Conservation (phyloP, 129 eudicot species). For the Dittrichia graveolens region DNA sequence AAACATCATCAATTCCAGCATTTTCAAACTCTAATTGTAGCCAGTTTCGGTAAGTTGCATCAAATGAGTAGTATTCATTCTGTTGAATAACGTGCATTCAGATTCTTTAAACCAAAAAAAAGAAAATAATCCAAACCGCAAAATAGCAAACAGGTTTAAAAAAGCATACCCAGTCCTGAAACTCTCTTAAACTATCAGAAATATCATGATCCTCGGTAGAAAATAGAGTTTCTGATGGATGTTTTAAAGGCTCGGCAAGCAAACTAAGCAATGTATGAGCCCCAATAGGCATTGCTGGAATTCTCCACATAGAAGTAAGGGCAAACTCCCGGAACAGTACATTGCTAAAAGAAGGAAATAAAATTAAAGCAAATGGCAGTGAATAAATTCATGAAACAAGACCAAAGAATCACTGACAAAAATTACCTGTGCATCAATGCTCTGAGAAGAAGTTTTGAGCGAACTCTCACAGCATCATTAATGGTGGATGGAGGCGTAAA, state of each 20-base stretch:
- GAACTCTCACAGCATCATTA: constrained; percentile 57
- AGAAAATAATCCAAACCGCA: constrained; percentile 5
- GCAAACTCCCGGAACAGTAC: constrained; percentile 91
- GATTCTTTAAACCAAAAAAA: neutral
- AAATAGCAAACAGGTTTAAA: constrained; percentile 9
- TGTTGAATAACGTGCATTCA: constrained; percentile 29
- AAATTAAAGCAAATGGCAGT: neutral
- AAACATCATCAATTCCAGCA: constrained; percentile 59
- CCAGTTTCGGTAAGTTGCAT: constrained; percentile 96
- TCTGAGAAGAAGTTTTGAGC: constrained; percentile 66
- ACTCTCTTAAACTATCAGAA: constrained; percentile 87
- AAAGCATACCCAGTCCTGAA: constrained; percentile 88
- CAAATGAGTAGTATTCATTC: constrained; percentile 97
- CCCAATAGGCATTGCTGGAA: constrained; percentile 84
- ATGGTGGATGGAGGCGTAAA: constrained; percentile 94
- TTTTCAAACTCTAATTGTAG: constrained; percentile 73
- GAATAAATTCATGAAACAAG: constrained; percentile 20
- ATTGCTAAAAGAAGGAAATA: constrained; percentile 55
- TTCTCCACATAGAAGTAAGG: constrained; percentile 98
- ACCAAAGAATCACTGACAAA: neutral
- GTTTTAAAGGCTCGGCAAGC: constrained; percentile 96
- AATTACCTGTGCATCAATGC: constrained; percentile 84
- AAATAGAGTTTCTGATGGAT: constrained; percentile 53
- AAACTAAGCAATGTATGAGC: constrained; percentile 90
- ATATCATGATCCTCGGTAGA: constrained; percentile 53